Conservation (phyloP, 2,329 filamentous ascomycete species). For the Cordyceps javanica region DNA sequence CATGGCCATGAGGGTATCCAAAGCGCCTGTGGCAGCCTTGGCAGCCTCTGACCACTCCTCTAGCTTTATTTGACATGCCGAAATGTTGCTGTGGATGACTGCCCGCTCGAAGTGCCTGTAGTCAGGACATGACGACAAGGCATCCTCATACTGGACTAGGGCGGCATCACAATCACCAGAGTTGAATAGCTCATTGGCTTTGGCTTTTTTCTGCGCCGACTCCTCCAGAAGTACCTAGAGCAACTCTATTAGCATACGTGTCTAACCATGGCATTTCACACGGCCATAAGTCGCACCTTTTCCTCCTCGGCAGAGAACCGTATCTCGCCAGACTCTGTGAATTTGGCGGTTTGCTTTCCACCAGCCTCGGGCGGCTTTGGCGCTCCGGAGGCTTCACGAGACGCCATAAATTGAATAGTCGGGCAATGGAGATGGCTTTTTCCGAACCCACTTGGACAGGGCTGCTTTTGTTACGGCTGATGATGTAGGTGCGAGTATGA, state of each 20-base stretch:
- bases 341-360: not conserved
- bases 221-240: constrained; percentile 59
- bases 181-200: constrained; percentile 76
- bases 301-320: constrained; percentile 2
- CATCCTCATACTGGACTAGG: constrained; percentile 75
- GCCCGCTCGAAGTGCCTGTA: constrained; percentile 86
- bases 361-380: not conserved
- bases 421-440: not conserved
- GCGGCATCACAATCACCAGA: constrained; percentile 67
- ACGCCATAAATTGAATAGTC: not conserved
- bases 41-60: constrained; percentile 80
- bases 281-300: not conserved
- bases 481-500: constrained; percentile 1
- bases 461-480: not conserved
- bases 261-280: too few relatives aligned
- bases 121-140: constrained; percentile 69
- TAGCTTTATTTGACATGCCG: constrained; percentile 81
- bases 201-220: constrained; percentile 65
- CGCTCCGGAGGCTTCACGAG: not conserved
- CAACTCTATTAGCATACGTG: not conserved
- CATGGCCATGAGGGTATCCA: constrained; percentile 54
- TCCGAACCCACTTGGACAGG: not conserved
- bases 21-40: constrained; percentile 62
- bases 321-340: not conserved
- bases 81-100: constrained; percentile 80